Percentiles rank a stretch among this genome's conserved stretches.
Conservation (phyloP, 352 stramenopile genomes). For the Phytophthora pisi region DNA sequence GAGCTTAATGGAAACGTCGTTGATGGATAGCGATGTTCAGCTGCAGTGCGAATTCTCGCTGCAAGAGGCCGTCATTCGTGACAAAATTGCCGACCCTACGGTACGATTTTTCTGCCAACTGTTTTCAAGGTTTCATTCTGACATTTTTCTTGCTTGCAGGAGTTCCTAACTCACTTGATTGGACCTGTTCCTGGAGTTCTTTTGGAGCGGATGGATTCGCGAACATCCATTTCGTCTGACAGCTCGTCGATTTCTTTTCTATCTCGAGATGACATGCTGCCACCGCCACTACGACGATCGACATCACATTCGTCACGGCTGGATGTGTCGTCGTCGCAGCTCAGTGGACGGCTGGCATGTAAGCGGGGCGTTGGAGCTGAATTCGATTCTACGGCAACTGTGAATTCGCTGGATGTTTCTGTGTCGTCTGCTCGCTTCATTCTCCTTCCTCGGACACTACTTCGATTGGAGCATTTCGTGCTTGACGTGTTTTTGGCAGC, state of each 20-base stretch:
- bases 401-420: slow-evolving; percentile 37
- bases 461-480: slow-evolving; percentile 65
- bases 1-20: slow-evolving; percentile 10
- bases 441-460: slow-evolving; percentile 51
- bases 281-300: slow-evolving; percentile 22
- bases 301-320: slow-evolving; percentile 27
- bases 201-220: slow-evolving; percentile 30
- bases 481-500: slow-evolving; percentile 55
- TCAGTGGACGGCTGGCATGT: slow-evolving; percentile 34
- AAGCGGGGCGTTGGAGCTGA: slow-evolving; percentile 4
- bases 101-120: slow-evolving; percentile 28
- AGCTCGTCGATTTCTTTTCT: slow-evolving; percentile 38
- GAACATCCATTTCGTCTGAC: slow-evolving; percentile 33
- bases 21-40: slow-evolving; percentile 6
- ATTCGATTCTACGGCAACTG: slow-evolving; percentile 18
- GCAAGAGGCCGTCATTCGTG: slow-evolving; percentile 41
- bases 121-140: slow-evolving; percentile 11
- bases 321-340: slow-evolving; percentile 31
- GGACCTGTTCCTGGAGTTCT: slow-evolving; percentile 37
- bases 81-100: slow-evolving; percentile 55
- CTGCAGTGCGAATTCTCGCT: slow-evolving; percentile 55
- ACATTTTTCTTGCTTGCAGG: slow-evolving; percentile 29
- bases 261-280: slow-evolving; percentile 22
- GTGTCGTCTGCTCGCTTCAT: slow-evolving; percentile 58
- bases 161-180: slow-evolving; percentile 47